Conservation (phyloP, 148 eudicot species). For the Chenopodium berlandieri region DNA sequence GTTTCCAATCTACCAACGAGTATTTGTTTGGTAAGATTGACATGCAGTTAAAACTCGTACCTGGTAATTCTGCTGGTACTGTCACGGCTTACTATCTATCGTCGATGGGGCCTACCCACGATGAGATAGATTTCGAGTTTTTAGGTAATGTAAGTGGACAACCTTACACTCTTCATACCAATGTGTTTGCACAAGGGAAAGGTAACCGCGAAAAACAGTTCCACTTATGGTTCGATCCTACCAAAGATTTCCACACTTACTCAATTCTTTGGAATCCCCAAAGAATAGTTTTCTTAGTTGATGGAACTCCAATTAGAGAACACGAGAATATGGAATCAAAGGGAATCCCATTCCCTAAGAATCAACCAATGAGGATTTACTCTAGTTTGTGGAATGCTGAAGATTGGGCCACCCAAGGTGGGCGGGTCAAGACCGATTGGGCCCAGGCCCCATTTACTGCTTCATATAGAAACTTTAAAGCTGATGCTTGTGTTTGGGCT, state of each 20-base stretch:
- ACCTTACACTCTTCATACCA: slow-evolving; percentile 34
- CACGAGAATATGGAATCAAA: slow-evolving; percentile 32
- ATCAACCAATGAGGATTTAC: slow-evolving; percentile 39
- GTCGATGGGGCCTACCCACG: slow-evolving; percentile 21
- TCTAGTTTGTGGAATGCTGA: slow-evolving; percentile 41
- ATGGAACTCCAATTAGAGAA: slow-evolving; percentile 33
- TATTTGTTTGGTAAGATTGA: slow-evolving; percentile 35
- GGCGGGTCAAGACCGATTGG: slow-evolving; percentile 38
- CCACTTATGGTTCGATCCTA: slow-evolving; percentile 38
- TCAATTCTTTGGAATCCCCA: slow-evolving; percentile 36
- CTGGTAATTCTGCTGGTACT: slow-evolving; percentile 35
- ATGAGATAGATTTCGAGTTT: slow-evolving; percentile 41
- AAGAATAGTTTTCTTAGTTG: slow-evolving; percentile 34
- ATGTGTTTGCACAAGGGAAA: slow-evolving; percentile 35
- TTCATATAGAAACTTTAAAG: slow-evolving; percentile 22
- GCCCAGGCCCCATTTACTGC: slow-evolving; percentile 28
- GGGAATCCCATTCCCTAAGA: slow-evolving; percentile 35
- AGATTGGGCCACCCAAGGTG: slow-evolving; percentile 42
- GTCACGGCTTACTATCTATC: slow-evolving; percentile 37
- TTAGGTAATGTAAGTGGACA: slow-evolving; percentile 30
- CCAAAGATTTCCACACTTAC: slow-evolving; percentile 32
- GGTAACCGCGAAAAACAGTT: slow-evolving; percentile 38
- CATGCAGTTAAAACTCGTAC: slow-evolving; percentile 33
- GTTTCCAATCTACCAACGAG: slow-evolving; percentile 29
- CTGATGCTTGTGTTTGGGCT: slow-evolving; percentile 31